Evolutionary conservation across 176 grass and related monocot genomes (phyloP), one percentile per base, ranked within the genome.

Genomic region (Oryza brachyantha): DNA sequence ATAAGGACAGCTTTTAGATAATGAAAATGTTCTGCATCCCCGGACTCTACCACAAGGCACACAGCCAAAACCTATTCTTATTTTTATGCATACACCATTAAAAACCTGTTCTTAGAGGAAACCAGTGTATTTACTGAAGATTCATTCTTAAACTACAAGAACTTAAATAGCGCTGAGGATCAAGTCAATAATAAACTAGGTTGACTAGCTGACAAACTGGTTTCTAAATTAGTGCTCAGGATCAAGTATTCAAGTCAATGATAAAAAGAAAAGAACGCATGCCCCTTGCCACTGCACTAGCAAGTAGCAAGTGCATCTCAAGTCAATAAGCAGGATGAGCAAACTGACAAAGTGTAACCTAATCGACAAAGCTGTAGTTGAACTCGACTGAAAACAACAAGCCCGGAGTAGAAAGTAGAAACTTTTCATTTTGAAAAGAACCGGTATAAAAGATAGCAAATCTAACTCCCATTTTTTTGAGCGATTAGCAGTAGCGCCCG

Each of bases 391-490:
- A 73, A 78, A 78, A 78, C 13, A 55, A 72, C 14, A 64, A 50
- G 35, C 48, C 9, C 19, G 61, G n/a, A 52, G 4, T 8, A 52
- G 48, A 52, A 52, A 60, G 66, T 57, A 70, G 12, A 36, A 45
- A 4, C 64, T 13, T 58, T 54, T 69, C 25, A 69, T 17, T 37
- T 58, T 43, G 76, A 81, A 22, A 84, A 36, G 64, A 76, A 19
- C 12, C 76, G 82, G 65, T 50, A 65, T 64, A 16, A 64, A 78
- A 70, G 81, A 22, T 84, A 58, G 42, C 59, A 32, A 88, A 76
- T 79, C 77, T 21, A 79, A 52, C 8, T 12, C 11, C 27, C 50
- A 6, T 19, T n/a, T 5, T n/a, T n/a, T 52, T 21, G 3, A 52
- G 19, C 5, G 5, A 52, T 8, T 26, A 74, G 61, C 8, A 29